Base-by-base conservation (phyloP, 805 yeast genomes). In the Ogataea trehalophila region DNA sequence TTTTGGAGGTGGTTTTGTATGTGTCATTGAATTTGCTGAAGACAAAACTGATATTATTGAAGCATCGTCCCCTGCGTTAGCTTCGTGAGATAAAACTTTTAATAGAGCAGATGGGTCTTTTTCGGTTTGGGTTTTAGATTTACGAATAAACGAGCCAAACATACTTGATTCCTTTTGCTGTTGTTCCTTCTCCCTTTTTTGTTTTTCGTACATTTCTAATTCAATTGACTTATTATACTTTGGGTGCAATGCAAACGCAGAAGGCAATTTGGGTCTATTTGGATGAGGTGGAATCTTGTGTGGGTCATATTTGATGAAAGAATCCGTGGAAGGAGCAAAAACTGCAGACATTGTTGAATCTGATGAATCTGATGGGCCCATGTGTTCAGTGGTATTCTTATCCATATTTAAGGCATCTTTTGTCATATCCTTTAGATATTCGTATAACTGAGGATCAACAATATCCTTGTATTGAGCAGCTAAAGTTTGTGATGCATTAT, bases 271-370 rank as follows among this genome's bases (percentile, higher is more conserved):
- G 2, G 82, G 72, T 42, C 48, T 57, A 22, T 59, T 60, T 2
- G 83, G 83, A 56, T 77, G 82, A 4, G 76, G 63, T 3, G 83
- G 85, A 8, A 79, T 71, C 0, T 76, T 76, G 33, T 65, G 65
- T 1, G 57, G 64, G 48, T 72, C 77, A 33, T 67, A 60, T 39
- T 58, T 62, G 57, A 67, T 44, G 5, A 55, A 51, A 2, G 62
- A 54, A 8, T 45, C 49, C 15, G 59, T 53, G 3, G 58, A 39
- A 1, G 65, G 63, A 2, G 63, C 56, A 45, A 58, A 64, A 14
- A 56, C 56, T 26, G 57, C 52, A 6, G 45, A 38, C 6, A 13
- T 29, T 18, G 16, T n/a, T 13, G 45, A 31, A 33, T 38, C 45
- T 8, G 22, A 26, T 4, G 41, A 39, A 18, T 43, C 41, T 11